Evolutionary conservation across 2,329 filamentous ascomycete species (phyloP).

Genomic region (Fusarium udum): DNA sequence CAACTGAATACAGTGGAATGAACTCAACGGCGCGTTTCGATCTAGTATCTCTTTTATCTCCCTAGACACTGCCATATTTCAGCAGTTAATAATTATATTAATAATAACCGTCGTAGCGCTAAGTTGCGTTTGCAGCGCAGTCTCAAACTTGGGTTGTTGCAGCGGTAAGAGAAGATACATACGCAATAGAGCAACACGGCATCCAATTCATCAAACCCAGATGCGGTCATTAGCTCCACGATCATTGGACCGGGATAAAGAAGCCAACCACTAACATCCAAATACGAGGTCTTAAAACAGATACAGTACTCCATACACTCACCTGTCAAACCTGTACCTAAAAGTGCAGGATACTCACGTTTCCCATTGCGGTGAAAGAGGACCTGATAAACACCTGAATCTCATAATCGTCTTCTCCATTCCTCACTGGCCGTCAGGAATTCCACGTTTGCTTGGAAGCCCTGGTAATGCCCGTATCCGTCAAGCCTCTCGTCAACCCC

Average conservation of each 20-base stretch:
- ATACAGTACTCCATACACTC: neutral
- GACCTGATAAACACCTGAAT: neutral
- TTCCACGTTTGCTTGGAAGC: constrained; percentile 5
- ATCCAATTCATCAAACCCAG: constrained; percentile 7
- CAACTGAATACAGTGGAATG: neutral
- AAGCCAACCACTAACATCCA: neutral
- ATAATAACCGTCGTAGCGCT: neutral
- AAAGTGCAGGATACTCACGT: neutral
- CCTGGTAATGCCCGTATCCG: constrained; percentile 18
- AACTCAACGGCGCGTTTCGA: neutral
- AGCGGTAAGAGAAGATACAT: too few relatives aligned
- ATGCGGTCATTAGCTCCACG: constrained; percentile 19
- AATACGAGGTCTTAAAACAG: constrained; percentile 27
- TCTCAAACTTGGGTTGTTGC: neutral
- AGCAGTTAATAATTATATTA: neutral
- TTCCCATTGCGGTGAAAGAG: constrained; percentile 4
- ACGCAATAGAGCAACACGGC: neutral
- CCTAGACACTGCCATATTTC: neutral
- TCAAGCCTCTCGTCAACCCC: constrained; percentile 15
- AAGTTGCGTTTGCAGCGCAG: neutral
- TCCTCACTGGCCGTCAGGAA: constrained; percentile 15
- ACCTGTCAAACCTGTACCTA: neutral
- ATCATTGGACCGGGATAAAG: constrained; percentile 25
- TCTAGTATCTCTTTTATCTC: constrained; percentile 3
- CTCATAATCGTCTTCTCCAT: constrained; percentile 10